phyloP scores from a whole-genome alignment of 179 eudicot genomes.

The Carnegiea gigantea region DNA sequence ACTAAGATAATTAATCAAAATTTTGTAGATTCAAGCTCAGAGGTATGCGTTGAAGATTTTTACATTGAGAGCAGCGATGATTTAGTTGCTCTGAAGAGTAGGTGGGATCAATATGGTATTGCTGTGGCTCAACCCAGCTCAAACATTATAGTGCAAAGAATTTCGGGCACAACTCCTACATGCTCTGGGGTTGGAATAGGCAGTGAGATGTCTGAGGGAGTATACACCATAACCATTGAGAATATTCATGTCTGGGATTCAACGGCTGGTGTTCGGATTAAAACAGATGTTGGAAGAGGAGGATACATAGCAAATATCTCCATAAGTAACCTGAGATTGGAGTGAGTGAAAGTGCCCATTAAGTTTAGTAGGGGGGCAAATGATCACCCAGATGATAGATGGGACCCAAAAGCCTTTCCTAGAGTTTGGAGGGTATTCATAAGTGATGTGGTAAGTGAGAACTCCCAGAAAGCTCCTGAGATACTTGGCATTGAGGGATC shows the following conservation, averaged over 20 bases:
- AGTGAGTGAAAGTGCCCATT: constrained; percentile 79
- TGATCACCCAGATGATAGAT: constrained; percentile 83
- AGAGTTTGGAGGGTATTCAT: constrained; percentile 58
- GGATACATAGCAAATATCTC: constrained; percentile 77
- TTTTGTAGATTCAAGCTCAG: constrained; percentile 65
- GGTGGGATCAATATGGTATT: constrained; percentile 93
- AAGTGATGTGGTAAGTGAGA: constrained; percentile 57
- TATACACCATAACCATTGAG: constrained; percentile 57
- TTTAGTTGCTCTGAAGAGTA: constrained; percentile 81
- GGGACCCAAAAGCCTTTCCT: constrained; percentile 83
- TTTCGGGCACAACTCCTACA: constrained; percentile 92
- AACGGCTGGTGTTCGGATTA: constrained; percentile 84
- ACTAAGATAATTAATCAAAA: background rate
- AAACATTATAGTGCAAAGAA: constrained; percentile 74
- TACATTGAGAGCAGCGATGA: constrained; percentile 88
- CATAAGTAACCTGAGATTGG: constrained; percentile 58
- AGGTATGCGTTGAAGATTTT: constrained; percentile 89
- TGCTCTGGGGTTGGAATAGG: constrained; percentile 97
- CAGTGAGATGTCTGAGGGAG: constrained; percentile 97
- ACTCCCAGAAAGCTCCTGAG: constrained; percentile 63
- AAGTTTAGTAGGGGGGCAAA: constrained; percentile 91
- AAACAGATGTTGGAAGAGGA: constrained; percentile 88
- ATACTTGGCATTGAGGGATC: constrained; percentile 66
- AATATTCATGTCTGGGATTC: constrained; percentile 68
- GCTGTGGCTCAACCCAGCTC: constrained; percentile 72